Evolutionary conservation across 768 basidiomycete genomes (phyloP).

Genomic region (Amanita fuliginea): DNA sequence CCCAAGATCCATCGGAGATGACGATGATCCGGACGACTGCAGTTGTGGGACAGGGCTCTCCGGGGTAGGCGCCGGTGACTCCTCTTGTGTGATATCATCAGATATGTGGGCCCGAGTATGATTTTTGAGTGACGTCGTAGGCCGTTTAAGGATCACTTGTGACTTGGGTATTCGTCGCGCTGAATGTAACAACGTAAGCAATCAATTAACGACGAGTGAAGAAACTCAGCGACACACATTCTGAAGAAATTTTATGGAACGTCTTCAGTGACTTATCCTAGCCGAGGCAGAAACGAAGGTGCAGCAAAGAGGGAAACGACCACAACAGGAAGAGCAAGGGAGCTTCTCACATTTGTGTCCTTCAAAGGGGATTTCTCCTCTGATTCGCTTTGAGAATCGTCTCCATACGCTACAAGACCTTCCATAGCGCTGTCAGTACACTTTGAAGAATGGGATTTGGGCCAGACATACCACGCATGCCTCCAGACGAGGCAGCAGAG

Average conservation of each 20-base stretch:
- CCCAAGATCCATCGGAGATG: conserved; percentile 3
- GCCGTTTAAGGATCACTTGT: conserved; percentile 51
- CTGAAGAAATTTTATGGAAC: conserved; percentile 24
- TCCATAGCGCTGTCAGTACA: background rate
- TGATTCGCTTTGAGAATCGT: conserved; percentile 50
- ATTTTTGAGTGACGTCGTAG: conserved; percentile 31
- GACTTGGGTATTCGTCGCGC: conserved; percentile 36
- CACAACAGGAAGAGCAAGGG: conserved; percentile 21
- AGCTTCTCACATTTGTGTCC: conserved; percentile 51
- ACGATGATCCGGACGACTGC: background rate
- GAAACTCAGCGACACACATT: conserved; percentile 24
- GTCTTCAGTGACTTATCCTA: conserved; percentile 48
- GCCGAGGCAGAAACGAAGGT: conserved; percentile 43
- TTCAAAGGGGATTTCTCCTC: conserved; percentile 30
- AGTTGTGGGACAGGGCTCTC: background rate
- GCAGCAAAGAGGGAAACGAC: conserved; percentile 60
- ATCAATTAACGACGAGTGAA: background rate
- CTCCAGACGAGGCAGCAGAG: background rate
- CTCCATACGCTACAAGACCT: conserved; percentile 58
- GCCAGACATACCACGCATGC: conserved; percentile 1
- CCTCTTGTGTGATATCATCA: conserved; percentile 26
- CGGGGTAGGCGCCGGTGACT: background rate
- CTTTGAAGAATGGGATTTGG: background rate
- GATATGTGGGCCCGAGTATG: conserved; percentile 40
- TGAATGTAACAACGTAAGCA: conserved; percentile 8